Evolutionary conservation across 1,139 yeast species (phyloP), one percentile per base, ranked within the genome.

Genomic region (Geotrichum carabidarum): DNA sequence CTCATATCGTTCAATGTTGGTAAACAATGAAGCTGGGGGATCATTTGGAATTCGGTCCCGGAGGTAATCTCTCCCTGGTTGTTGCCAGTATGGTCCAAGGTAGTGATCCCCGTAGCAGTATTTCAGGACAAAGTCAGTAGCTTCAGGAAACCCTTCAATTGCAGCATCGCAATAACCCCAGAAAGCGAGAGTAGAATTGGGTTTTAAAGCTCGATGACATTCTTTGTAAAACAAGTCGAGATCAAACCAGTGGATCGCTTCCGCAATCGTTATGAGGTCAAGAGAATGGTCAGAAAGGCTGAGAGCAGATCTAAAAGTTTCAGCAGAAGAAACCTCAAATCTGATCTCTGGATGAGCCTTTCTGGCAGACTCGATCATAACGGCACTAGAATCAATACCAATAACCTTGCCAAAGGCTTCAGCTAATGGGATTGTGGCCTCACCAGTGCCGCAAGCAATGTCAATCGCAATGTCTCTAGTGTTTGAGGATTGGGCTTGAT

Each of bases 361-460:
- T 36, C 66, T 60, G 55, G 87, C 84, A 54, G 71, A 71, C 0
- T 72, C 68, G 14, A 87, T 75, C 95, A 88, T 88, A 1, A 76
- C 76, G 1, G 62, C 61, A 0, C 93, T 84, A 4, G 84, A 74
- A 66, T 88, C 96, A 1, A 86, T 75, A 1, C 93, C 95, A 22
- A 80, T 66, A 1, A 83, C 81, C n/a, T 69, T 65, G 11, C 72
- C 65, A 54, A 78, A 78, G 14, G 67, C 54, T 1, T 74, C 60
- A 1, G 76, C 65, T 56, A 86, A 66, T 48, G 82, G 80, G 58
- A 78, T 73, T 0, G 94, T 78, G 0, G 86, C 93, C 59, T 83
- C 83, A 0, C 96, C 96, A 0, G 96, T 84, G 1, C 96, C 96
- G 65, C 90, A 83, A 0, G 96, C 96, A 15, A 86, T 72, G 68